These are phyloP conservation scores for Neoscytalidium dimidiatum DNA, from an alignment of 2,329 filamentous ascomycete genomes.

Conservation along the genomic window DNA sequence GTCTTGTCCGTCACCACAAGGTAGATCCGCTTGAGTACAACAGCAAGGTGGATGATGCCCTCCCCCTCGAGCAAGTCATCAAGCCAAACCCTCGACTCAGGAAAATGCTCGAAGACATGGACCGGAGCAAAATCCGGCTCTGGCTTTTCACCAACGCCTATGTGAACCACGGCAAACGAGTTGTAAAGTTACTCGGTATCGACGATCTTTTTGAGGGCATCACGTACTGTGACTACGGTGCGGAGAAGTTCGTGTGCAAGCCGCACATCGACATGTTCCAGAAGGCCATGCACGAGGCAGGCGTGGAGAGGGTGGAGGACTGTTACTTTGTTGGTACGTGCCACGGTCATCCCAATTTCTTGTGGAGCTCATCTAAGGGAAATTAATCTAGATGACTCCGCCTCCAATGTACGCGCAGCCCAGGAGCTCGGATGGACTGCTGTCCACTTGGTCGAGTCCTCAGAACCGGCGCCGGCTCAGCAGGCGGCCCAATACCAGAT, in stretches of 20 bases:
- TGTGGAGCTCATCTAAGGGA: not conserved
- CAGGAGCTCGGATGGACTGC: slow-evolving; percentile 82
- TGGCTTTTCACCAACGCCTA: slow-evolving; percentile 99
- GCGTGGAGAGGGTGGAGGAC: slow-evolving; percentile 64
- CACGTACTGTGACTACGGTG: slow-evolving; percentile 88
- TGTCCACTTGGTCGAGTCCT: slow-evolving; percentile 81
- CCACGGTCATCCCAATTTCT: slow-evolving; percentile 3
- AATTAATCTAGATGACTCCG: slow-evolving; percentile 72
- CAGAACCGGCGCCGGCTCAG: slow-evolving; percentile 61
- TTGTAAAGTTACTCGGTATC: slow-evolving; percentile 76
- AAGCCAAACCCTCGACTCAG: slow-evolving; percentile 75
- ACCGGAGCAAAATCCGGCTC: slow-evolving; percentile 77
- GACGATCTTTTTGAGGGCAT: slow-evolving; percentile 93
- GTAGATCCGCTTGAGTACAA: slow-evolving; percentile 97
- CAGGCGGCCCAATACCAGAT: slow-evolving; percentile 76
- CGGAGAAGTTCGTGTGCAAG: slow-evolving; percentile 79
- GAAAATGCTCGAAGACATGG: slow-evolving; percentile 76
- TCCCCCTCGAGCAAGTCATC: slow-evolving; percentile 84
- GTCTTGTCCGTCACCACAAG: slow-evolving; percentile 88
- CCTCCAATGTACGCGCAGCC: slow-evolving; percentile 76
- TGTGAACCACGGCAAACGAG: slow-evolving; percentile 79
- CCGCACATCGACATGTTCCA: slow-evolving; percentile 79
- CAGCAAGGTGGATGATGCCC: slow-evolving; percentile 86
- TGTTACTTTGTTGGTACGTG: slow-evolving; percentile 91
- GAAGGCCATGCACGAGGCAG: slow-evolving; percentile 86